phyloP scores from a whole-genome alignment of 2,329 filamentous ascomycete genomes.

The Metarhizium rileyi region DNA sequence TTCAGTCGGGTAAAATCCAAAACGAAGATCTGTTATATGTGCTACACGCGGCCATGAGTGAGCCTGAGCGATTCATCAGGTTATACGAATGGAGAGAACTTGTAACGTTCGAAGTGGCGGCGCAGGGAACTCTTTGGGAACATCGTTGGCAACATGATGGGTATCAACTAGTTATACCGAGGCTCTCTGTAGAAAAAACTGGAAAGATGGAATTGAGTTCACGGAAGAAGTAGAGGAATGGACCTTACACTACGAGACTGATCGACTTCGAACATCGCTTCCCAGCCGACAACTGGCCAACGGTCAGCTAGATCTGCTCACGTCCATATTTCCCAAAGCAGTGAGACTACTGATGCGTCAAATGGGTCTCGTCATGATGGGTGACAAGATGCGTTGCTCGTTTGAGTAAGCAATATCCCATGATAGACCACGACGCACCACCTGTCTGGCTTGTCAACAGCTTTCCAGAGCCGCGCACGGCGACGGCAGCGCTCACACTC shows the following conservation, averaged over 20 bases:
- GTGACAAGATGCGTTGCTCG: slow-evolving; percentile 50
- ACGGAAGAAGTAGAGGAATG: slow-evolving; percentile 37
- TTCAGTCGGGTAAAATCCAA: slow-evolving; percentile 24
- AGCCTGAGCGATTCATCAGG: slow-evolving; percentile 54
- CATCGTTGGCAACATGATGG: slow-evolving; percentile 60
- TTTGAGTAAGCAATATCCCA: slow-evolving; percentile 43
- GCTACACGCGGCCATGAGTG: slow-evolving; percentile 49
- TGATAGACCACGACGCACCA: not conserved
- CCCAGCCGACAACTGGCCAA: slow-evolving; percentile 43
- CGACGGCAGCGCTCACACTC: slow-evolving; percentile 31
- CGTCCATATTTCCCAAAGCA: slow-evolving; percentile 41
- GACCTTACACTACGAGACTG: slow-evolving; percentile 47
- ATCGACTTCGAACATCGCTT: slow-evolving; percentile 43
- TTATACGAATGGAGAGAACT: slow-evolving; percentile 61
- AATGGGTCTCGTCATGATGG: slow-evolving; percentile 50
- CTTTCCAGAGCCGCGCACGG: slow-evolving; percentile 32
- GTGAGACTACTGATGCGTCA: slow-evolving; percentile 37
- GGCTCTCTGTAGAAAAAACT: slow-evolving; percentile 26
- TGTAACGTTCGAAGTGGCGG: slow-evolving; percentile 57
- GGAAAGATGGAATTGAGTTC: slow-evolving; percentile 43
- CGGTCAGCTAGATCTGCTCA: slow-evolving; percentile 49
- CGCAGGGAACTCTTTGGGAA: slow-evolving; percentile 62
- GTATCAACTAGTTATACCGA: slow-evolving; percentile 44
- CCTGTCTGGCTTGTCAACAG: slow-evolving; percentile 15
- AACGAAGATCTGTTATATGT: slow-evolving; percentile 30